Evolutionary conservation across 169 alveolate genomes (phyloP).

Genomic region (Plasmodium berghei): DNA sequence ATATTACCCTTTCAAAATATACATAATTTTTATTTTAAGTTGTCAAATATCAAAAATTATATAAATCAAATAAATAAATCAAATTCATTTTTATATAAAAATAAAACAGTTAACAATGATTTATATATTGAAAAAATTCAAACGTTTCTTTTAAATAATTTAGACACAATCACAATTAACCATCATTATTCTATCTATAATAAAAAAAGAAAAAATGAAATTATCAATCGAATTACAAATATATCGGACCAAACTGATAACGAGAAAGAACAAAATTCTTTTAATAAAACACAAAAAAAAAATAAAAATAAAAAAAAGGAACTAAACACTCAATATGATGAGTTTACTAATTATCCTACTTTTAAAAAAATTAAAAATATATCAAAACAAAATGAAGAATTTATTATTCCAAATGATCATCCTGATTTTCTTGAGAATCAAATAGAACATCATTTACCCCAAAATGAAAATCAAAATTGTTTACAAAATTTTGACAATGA

Average conservation of each 20-base stretch:
- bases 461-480: no score
- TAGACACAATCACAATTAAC: constrained; percentile 15
- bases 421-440: no score
- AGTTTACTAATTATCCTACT: no score
- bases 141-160: constrained; percentile 36
- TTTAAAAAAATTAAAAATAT: no score
- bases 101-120: constrained; percentile 12
- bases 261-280: not conserved
- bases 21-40: constrained; percentile 55
- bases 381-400: no score
- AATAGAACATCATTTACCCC: no score
- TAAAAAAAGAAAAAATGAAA: constrained; percentile 7
- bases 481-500: no score
- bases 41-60: constrained; percentile 5
- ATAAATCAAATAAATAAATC: constrained; percentile 4
- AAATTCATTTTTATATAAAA: constrained; percentile 20
- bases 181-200: not conserved
- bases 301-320: not conserved
- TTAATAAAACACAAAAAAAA: not conserved
- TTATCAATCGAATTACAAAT: not conserved
- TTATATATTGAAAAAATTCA: constrained; percentile 39
- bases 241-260: not conserved
- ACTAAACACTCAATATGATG: no score
- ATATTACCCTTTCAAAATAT: constrained; percentile 42
- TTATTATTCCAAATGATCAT: no score